These are phyloP conservation scores for Naganishia sp. DNA, from an alignment of 1,284 basidiomycete species.

Conservation along the genomic window DNA sequence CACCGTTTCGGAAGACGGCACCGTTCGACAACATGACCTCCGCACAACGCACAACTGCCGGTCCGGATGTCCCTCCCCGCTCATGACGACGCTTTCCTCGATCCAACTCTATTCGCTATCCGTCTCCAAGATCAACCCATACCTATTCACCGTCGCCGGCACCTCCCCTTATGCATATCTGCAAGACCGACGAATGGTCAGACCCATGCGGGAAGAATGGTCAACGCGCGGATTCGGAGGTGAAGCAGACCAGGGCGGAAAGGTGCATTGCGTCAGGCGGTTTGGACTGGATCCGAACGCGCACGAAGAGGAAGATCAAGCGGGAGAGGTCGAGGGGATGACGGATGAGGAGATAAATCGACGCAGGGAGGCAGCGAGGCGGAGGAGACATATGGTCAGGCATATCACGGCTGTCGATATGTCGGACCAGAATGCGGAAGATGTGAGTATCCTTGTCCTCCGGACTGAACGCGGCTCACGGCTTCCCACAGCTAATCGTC, in stretches of 20 bases:
- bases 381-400: conserved; percentile 49
- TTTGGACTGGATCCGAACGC: conserved; percentile 62
- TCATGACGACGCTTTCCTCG: conserved; percentile 47
- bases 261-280: conserved; percentile 76
- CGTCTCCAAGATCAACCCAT: conserved; percentile 54
- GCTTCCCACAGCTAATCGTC: conserved; percentile 41
- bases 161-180: conserved; percentile 69
- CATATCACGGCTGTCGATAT: conserved; percentile 80
- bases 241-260: conserved; percentile 38
- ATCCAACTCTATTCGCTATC: conserved; percentile 56
- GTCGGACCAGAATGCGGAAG: conserved; percentile 72
- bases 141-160: conserved; percentile 58
- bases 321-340: conserved; percentile 18
- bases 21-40: conserved; percentile 84
- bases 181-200: conserved; percentile 79
- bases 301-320: conserved; percentile 48
- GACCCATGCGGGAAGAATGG: conserved; percentile 68
- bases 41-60: conserved; percentile 57
- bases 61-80: conserved; percentile 47
- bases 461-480: conserved; percentile 37
- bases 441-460: conserved; percentile 58
- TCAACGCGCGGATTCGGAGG: conserved; percentile 33
- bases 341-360: conserved; percentile 1
- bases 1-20: conserved; percentile 75
- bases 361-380: conserved; percentile 17